Percentiles rank a stretch among this genome's conserved stretches.
Conservation (phyloP, 23 red algal genomes). For the Gracilaria gracilis region DNA sequence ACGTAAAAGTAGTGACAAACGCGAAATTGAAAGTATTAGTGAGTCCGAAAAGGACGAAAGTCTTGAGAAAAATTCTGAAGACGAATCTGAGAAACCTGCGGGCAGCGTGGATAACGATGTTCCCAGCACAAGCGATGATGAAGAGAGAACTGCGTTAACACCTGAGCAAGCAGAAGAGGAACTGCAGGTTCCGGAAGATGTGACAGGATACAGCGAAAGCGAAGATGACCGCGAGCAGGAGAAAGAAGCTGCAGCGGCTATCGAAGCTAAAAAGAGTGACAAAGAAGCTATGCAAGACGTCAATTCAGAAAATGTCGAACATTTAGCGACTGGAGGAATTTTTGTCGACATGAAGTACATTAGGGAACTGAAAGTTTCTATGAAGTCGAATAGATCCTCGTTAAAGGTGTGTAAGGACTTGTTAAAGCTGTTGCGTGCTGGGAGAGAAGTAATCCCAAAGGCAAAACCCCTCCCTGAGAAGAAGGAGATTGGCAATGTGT, state of each 20-base stretch:
- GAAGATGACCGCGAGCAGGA: constrained; percentile 42
- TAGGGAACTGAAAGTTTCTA: background rate
- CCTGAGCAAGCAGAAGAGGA: background rate
- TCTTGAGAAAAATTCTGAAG: background rate
- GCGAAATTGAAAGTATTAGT: no score
- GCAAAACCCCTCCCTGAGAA: constrained; percentile 6
- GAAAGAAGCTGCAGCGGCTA: constrained; percentile 24
- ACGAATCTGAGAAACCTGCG: background rate
- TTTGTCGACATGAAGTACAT: constrained; percentile 58
- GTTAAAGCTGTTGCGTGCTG: constrained; percentile 39
- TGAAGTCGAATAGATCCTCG: constrained; percentile 39
- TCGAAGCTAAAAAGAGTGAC: constrained; percentile 24
- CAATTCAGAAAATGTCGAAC: background rate
- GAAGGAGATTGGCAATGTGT: background rate
- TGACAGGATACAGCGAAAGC: constrained; percentile 25
- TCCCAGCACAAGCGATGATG: background rate
- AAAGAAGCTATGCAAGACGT: background rate
- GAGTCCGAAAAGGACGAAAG: background rate
- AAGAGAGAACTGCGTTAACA: background rate
- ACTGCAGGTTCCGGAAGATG: background rate
- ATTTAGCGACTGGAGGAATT: background rate
- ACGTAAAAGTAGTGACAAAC: background rate
- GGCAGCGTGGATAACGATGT: background rate
- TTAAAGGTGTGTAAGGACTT: constrained; percentile 58
- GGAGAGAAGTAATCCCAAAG: constrained; percentile 48